Percentiles rank a stretch among this genome's conserved stretches.
Conservation (phyloP, 768 basidiomycete species). For the Fomitopsis pulvina region DNA sequence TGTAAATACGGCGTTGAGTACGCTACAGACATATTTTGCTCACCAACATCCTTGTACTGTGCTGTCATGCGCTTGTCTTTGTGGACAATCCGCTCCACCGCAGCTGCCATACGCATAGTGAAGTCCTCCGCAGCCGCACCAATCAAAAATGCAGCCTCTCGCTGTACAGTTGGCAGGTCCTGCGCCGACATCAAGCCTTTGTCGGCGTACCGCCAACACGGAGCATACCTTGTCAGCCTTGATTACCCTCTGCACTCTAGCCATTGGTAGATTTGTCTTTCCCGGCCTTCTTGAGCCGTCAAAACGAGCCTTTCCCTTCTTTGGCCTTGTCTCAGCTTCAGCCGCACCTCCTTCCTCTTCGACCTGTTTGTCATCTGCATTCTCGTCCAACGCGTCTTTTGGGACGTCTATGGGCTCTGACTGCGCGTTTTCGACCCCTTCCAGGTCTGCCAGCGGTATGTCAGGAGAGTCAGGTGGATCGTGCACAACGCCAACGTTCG, state of each 20-base stretch:
- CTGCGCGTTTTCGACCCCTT: neutral
- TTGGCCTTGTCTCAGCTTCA: neutral
- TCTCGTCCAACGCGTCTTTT: neutral
- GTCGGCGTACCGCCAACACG: neutral
- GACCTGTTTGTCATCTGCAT: neutral
- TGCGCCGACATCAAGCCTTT: slow-evolving; percentile 19
- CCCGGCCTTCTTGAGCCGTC: slow-evolving; percentile 37
- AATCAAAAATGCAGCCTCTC: slow-evolving; percentile 74
- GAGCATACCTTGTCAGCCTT: slow-evolving; percentile 71
- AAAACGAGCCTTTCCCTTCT: slow-evolving; percentile 5
- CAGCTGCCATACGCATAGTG: slow-evolving; percentile 65
- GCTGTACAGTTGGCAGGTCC: slow-evolving; percentile 73
- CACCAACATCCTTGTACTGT: slow-evolving; percentile 77
- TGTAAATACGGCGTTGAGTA: neutral
- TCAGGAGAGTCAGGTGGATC: neutral
- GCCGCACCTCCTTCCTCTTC: neutral
- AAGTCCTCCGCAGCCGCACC: slow-evolving; percentile 87
- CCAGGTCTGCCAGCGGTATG: neutral
- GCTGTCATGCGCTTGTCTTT: slow-evolving; percentile 69
- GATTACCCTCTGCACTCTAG: slow-evolving; percentile 77
- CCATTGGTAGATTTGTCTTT: slow-evolving; percentile 67
- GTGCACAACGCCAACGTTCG: no score
- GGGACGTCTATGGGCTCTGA: neutral
- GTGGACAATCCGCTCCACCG: slow-evolving; percentile 63
- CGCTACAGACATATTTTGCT: slow-evolving; percentile 15